phyloP scores from a whole-genome alignment of 192 early-diverging fungal genomes.

The Mortierella alpina region DNA sequence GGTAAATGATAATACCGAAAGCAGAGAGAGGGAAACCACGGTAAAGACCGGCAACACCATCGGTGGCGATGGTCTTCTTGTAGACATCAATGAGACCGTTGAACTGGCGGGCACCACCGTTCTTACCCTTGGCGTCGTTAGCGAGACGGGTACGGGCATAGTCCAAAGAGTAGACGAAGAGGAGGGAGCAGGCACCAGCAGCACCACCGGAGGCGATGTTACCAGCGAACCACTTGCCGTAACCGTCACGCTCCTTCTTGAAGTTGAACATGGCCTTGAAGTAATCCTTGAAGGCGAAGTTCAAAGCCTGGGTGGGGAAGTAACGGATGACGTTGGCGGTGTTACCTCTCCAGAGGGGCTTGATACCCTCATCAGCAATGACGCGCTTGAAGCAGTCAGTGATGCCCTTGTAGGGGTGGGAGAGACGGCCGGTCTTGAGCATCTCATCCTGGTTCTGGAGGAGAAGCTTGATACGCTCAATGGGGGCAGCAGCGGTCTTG shows the following conservation, averaged over 20 bases:
- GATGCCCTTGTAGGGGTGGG: conserved; percentile 93
- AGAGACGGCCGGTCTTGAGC: conserved; percentile 84
- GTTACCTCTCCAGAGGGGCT: conserved; percentile 92
- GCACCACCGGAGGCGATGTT: conserved; percentile 99
- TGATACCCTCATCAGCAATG: conserved; percentile 86
- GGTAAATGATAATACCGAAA: conserved; percentile 54
- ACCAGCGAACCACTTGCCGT: conserved; percentile 90
- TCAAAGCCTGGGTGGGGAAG: conserved; percentile 99
- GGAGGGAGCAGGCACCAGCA: conserved; percentile 74
- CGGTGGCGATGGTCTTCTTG: conserved; percentile 82
- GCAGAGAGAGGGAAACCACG: conserved; percentile 72
- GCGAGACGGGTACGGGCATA: conserved; percentile 99
- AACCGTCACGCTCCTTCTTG: conserved; percentile 81
- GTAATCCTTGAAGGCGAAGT: conserved; percentile 99
- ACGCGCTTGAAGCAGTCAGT: conserved; percentile 92
- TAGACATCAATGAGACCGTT: conserved; percentile 91
- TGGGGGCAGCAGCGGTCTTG: conserved; percentile 98
- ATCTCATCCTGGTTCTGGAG: conserved; percentile 95
- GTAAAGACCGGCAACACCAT: conserved; percentile 97
- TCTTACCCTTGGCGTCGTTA: conserved; percentile 84
- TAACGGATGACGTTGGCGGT: conserved; percentile 97
- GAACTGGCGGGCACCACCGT: conserved; percentile 93
- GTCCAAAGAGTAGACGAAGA: conserved; percentile 97
- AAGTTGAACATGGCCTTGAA: conserved; percentile 96
- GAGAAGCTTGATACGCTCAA: conserved; percentile 98